Conservation (phyloP, 208 protist species). For the Trypanosoma brucei region DNA sequence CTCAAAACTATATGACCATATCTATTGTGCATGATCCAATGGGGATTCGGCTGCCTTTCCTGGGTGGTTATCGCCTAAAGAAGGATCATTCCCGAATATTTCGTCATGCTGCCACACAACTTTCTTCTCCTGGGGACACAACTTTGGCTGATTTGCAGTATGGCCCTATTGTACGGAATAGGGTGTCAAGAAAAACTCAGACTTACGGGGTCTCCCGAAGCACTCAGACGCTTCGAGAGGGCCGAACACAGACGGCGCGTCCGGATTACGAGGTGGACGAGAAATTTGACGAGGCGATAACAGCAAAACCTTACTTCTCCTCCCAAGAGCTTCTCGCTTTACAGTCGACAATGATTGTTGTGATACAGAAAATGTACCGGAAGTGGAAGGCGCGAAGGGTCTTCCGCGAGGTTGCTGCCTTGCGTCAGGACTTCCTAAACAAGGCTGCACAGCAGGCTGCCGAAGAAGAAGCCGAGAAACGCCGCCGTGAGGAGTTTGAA, state of each 20-base stretch:
- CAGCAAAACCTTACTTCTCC: slow-evolving; percentile 86
- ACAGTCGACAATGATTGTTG: slow-evolving; percentile 70
- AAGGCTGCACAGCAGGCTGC: slow-evolving; percentile 47
- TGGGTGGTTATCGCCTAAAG: slow-evolving; percentile 90
- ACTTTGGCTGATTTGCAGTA: slow-evolving; percentile 52
- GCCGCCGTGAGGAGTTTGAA: slow-evolving; percentile 62
- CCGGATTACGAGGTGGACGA: slow-evolving; percentile 60
- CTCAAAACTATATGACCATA: slow-evolving; percentile 22
- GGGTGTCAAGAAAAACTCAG: slow-evolving; percentile 86
- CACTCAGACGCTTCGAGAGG: slow-evolving; percentile 89
- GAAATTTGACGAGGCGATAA: slow-evolving; percentile 59
- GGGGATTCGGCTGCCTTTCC: slow-evolving; percentile 65
- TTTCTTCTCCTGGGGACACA: slow-evolving; percentile 39
- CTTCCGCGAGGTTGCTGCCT: slow-evolving; percentile 50
- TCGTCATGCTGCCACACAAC: slow-evolving; percentile 91
- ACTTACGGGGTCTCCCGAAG: slow-evolving; percentile 84
- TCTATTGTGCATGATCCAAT: slow-evolving; percentile 35
- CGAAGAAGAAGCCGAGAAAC: slow-evolving; percentile 58
- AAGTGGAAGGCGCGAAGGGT: slow-evolving; percentile 89
- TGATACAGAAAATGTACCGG: slow-evolving; percentile 91
- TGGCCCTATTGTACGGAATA: slow-evolving; percentile 43
- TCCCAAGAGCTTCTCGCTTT: slow-evolving; percentile 59
- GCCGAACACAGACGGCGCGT: slow-evolving; percentile 87
- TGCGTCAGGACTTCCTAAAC: slow-evolving; percentile 52
- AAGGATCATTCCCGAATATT: slow-evolving; percentile 58